Conservation (phyloP, 495 filamentous ascomycete species). For the Oleoguttula mirabilis region DNA sequence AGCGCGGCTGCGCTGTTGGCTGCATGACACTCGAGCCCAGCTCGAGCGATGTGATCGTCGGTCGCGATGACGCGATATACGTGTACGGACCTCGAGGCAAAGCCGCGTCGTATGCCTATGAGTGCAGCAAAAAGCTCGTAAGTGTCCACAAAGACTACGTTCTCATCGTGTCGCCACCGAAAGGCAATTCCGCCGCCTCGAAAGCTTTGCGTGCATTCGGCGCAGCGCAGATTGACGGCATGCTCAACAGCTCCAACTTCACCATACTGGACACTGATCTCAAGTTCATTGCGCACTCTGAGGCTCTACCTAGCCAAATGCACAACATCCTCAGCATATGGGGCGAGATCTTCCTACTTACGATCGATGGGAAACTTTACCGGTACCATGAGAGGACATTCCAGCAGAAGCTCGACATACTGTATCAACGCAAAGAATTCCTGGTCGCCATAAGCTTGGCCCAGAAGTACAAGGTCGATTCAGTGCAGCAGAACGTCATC, state of each 20-base stretch:
- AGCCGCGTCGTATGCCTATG: conserved; percentile 77
- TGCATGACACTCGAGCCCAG: conserved; percentile 81
- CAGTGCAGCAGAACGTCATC: conserved; percentile 74
- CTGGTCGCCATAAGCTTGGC: conserved; percentile 85
- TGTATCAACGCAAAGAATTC: conserved; percentile 89
- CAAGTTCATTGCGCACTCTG: conserved; percentile 81
- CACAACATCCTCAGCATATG: conserved; percentile 73
- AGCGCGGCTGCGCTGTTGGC: conserved; percentile 74
- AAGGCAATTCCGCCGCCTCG: conserved; percentile 37
- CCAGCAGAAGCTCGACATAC: conserved; percentile 80
- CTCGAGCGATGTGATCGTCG: conserved; percentile 77
- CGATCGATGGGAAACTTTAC: conserved; percentile 79
- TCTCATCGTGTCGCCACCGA: conserved; percentile 73
- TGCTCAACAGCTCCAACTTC: conserved; percentile 73
- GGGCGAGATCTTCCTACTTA: conserved; percentile 81
- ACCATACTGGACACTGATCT: conserved; percentile 81
- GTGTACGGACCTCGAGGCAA: conserved; percentile 78
- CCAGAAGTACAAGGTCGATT: conserved; percentile 69
- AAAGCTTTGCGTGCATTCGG: conserved; percentile 52
- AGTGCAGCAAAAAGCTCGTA: conserved; percentile 76
- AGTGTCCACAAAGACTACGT: conserved; percentile 76
- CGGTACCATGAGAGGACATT: conserved; percentile 88
- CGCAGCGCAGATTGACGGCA: conserved; percentile 52
- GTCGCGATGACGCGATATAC: conserved; percentile 87
- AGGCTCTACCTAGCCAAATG: conserved; percentile 66